A percentile compares a stretch with the other conserved stretches of the same genome.
These are phyloP conservation scores for Xerocomellus amylosporus DNA, from an alignment of 768 basidiomycete genomes.

Conservation along the genomic window DNA sequence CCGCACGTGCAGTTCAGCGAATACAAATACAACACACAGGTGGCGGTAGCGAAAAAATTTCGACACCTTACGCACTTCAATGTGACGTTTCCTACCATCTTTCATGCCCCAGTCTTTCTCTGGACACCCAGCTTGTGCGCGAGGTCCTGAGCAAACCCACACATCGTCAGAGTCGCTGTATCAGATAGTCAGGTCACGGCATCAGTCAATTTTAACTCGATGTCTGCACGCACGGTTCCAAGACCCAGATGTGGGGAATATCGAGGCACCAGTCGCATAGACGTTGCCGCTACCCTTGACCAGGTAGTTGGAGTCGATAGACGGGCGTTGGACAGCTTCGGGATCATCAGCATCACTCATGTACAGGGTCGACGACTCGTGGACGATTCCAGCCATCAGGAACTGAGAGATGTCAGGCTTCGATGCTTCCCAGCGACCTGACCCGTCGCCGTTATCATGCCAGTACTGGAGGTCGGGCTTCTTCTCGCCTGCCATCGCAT, in stretches of 20 bases:
- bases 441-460: background rate
- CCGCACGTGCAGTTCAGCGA: too few relatives aligned
- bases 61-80: too few relatives aligned
- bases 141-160: conserved; percentile 15
- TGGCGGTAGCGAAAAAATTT: too few relatives aligned
- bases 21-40: too few relatives aligned
- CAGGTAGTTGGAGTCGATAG: conserved; percentile 15
- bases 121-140: background rate
- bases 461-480: conserved; percentile 1
- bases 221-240: conserved; percentile 15
- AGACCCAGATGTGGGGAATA: conserved; percentile 17
- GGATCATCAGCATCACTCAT: background rate
- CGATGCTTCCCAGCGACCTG: background rate
- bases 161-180: conserved; percentile 12
- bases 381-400: background rate
- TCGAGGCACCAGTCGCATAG: conserved; percentile 16
- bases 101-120: too few relatives aligned
- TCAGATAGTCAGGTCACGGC: background rate
- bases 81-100: too few relatives aligned
- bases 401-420: background rate
- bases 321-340: background rate
- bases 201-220: background rate
- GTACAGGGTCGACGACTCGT: conserved; percentile 8
- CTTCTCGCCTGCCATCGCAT: background rate
- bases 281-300: conserved; percentile 18